phyloP scores from a whole-genome alignment of 768 basidiomycete species.

The Boletus patriciae region DNA sequence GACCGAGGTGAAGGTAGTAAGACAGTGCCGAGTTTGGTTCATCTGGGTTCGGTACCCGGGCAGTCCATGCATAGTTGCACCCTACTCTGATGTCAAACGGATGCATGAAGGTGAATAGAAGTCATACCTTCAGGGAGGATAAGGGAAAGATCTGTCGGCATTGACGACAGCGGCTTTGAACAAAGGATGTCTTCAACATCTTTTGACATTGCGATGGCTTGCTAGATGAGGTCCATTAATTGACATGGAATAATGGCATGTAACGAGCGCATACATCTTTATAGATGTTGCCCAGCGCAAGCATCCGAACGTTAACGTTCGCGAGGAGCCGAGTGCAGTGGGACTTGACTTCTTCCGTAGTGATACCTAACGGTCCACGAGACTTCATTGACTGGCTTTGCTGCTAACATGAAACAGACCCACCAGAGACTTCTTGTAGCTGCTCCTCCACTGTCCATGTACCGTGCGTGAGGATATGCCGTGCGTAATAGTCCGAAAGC shows the following conservation, averaged over 20 bases:
- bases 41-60: constrained; percentile 73
- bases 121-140: constrained; percentile 67
- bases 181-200: constrained; percentile 67
- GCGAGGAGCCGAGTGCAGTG: constrained; percentile 63
- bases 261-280: constrained; percentile 60
- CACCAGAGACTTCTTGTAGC: constrained; percentile 71
- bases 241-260: background rate
- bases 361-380: constrained; percentile 53
- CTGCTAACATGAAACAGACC: constrained; percentile 30
- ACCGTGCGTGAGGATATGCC: constrained; percentile 66
- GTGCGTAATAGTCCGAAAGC: constrained; percentile 73
- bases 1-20: constrained; percentile 83
- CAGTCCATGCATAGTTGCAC: constrained; percentile 65
- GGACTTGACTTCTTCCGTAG: constrained; percentile 62
- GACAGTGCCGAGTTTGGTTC: constrained; percentile 86
- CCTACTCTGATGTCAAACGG: constrained; percentile 42
- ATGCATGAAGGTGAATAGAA: background rate
- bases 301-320: constrained; percentile 63
- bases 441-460: constrained; percentile 80
- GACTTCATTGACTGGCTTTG: background rate
- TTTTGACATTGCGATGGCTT: constrained; percentile 71
- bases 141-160: constrained; percentile 49
- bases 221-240: constrained; percentile 43
- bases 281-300: constrained; percentile 82
- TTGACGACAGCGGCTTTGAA: constrained; percentile 43